Base-by-base conservation (phyloP, 176 grass and related monocot species). In the Miscanthus lutarioriparius region DNA sequence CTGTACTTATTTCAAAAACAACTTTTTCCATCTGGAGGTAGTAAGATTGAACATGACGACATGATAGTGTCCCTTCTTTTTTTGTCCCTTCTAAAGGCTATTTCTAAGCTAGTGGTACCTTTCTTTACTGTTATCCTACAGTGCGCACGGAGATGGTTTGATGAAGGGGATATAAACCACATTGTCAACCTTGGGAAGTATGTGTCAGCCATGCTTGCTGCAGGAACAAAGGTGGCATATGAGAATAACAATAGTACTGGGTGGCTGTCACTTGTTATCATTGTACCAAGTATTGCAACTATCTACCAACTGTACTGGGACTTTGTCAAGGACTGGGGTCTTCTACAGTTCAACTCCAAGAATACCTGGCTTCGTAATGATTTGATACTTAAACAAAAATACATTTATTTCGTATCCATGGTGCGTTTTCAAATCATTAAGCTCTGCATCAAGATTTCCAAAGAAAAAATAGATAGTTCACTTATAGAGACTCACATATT, bases 261-360 rank as follows among this genome's bases (percentile, higher is more conserved):
- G 66, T 96, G 90, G 87, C 80, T 99, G 13, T 81, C 91, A 44
- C 87, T 99, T 17, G 78, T 96, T 16, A 64, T 99, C 35, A 84
- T 93, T 37, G 85, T 96, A 85, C 96, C 91, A 0, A 94, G 93
- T 69, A 45, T 84, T 7, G 93, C 96, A 23, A 98, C 96, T 37
- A 92, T 92, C 48, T 98, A 98, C 87, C 96, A 99, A 79, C 81
- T 99, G 25, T 99, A 99, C 77, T 99, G 96, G 96, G 96, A 99
- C 81, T 99, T 94, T 77, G 96, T 94, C n/a, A 99, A 92, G 90
- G 93, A 96, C 75, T 96, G 96, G 93, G 96, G 93, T 30, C 87
- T 99, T 74, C 86, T 99, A 39, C 96, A 96, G 81, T 74, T 83
- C 64, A 90, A 91, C 53, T 92, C 91, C 28, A 94, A 92, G 53